Evolutionary conservation across 23 red algal genomes (phyloP).

Genomic region (Gracilariopsis chorda): DNA sequence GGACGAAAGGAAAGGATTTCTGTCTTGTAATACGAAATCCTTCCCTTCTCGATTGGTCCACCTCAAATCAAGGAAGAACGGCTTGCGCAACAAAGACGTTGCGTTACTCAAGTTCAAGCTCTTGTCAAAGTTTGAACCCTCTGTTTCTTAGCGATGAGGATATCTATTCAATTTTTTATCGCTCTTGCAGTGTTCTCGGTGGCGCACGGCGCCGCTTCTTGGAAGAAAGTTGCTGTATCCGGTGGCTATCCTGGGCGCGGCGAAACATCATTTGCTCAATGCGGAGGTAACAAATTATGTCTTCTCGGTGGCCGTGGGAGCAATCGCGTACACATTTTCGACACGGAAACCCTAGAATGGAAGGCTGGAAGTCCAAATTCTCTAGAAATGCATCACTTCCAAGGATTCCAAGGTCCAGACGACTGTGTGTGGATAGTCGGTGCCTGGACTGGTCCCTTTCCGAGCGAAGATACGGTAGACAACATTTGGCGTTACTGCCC

Average conservation of each 20-base stretch:
- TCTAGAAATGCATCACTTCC: slow-evolving; percentile 71
- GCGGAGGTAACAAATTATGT: slow-evolving; percentile 45
- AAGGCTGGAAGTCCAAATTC: neutral
- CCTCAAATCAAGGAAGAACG: too few relatives aligned
- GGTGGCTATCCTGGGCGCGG: slow-evolving; percentile 3
- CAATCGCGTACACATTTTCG: slow-evolving; percentile 32
- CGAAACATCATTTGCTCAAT: slow-evolving; percentile 43
- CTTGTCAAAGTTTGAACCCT: too few relatives aligned
- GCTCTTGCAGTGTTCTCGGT: too few relatives aligned
- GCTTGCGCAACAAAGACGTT: too few relatives aligned
- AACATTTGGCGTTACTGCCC: slow-evolving; percentile 59
- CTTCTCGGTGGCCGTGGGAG: slow-evolving; percentile 63
- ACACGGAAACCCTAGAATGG: slow-evolving; percentile 35
- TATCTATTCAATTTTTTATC: too few relatives aligned
- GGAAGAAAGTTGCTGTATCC: slow-evolving; percentile 36
- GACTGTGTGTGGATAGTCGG: slow-evolving; percentile 65
- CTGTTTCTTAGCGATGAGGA: too few relatives aligned
- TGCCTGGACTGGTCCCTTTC: slow-evolving; percentile 60
- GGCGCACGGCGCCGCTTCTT: neutral
- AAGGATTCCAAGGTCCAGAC: slow-evolving; percentile 52
- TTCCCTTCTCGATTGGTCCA: too few relatives aligned
- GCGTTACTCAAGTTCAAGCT: too few relatives aligned
- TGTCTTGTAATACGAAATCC: too few relatives aligned
- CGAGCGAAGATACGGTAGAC: slow-evolving; percentile 44
- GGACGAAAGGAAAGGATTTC: too few relatives aligned